Base-by-base conservation (phyloP, 2,329 filamentous ascomycete species). In the Fusarium torulosum region DNA sequence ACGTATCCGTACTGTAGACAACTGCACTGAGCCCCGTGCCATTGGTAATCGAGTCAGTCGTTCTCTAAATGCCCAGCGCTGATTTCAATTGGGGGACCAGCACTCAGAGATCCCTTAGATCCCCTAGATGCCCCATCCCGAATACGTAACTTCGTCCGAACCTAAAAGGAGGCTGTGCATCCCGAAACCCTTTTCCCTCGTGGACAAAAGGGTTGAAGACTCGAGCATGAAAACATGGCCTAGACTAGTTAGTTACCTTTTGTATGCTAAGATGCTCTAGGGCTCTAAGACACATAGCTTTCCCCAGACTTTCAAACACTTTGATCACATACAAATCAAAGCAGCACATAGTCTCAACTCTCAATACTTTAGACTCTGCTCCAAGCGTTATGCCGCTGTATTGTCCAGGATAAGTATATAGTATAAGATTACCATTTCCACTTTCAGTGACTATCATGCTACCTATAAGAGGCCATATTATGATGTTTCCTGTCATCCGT, bases 111-210 rank as follows among this genome's bases (percentile, higher is more conserved):
- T 37, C 9, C 35, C 35, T 17, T 37, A n/a, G 33, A 19, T 37
- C 17, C 33, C 33, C 17, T n/a, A 19, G 8, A 19, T 10, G 19
- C 21, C 41, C 59, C 52, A 41, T 46, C 45, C 61, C 45, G 53
- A 64, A 64, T 64, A 59, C 60, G 59, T 64, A 44, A 53, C 49
- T 62, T 62, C 58, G 23, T 61, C 58, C 58, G 58, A 61, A 62
- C 58, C 57, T 40, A 41, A 57, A 31, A 40, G 33, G 29, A 33
- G 63, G 63, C 63, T 67, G 63, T 67, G 63, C 52, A 67, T 53
- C 31, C 47, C 50, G 43, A 47, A 27, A 62, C 59, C 62, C 57
- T 45, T 44, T 46, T 35, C 17, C 17, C 17, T 35, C 31, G 15
- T 35, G 15, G 17, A n/a, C 17, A 37, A 9, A 37, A 37, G n/a